A percentile compares a stretch with the other conserved stretches of the same genome.
phyloP scores from a whole-genome alignment of 1,284 basidiomycete genomes.

The Tilletia indica region DNA sequence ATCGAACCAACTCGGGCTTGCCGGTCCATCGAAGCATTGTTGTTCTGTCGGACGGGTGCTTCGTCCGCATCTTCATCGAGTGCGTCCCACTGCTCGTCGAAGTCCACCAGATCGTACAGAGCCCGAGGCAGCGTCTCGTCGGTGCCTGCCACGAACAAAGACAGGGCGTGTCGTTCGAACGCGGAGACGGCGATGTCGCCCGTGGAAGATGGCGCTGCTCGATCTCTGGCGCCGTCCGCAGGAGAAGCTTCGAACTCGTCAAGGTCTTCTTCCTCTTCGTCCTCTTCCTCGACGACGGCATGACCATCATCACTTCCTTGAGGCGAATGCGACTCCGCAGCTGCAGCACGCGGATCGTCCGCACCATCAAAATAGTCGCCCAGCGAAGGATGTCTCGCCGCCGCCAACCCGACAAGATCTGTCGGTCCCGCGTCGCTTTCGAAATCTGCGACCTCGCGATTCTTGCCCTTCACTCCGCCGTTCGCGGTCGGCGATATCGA shows the following conservation, averaged over 20 bases:
- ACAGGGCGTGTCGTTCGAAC: conserved; percentile 1
- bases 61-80: background rate
- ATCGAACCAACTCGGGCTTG: background rate
- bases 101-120: background rate
- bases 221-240: background rate
- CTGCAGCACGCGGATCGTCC: conserved; percentile 2
- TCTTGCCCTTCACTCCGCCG: background rate
- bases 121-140: background rate
- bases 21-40: too few relatives aligned
- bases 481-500: background rate
- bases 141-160: background rate
- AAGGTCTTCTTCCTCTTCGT: background rate
- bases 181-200: background rate
- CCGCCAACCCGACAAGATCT: background rate
- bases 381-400: conserved; percentile 4
- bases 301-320: background rate
- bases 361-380: conserved; percentile 1
- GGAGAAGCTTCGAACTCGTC: background rate
- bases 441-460: background rate
- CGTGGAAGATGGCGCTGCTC: background rate
- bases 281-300: background rate
- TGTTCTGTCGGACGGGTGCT: background rate
- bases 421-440: background rate
- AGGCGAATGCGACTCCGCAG: background rate
- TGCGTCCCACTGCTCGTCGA: conserved; percentile 9